These are phyloP conservation scores for Pseudotsuga menziesii DNA, from an alignment of 75 land plant species.

Conservation along the genomic window DNA sequence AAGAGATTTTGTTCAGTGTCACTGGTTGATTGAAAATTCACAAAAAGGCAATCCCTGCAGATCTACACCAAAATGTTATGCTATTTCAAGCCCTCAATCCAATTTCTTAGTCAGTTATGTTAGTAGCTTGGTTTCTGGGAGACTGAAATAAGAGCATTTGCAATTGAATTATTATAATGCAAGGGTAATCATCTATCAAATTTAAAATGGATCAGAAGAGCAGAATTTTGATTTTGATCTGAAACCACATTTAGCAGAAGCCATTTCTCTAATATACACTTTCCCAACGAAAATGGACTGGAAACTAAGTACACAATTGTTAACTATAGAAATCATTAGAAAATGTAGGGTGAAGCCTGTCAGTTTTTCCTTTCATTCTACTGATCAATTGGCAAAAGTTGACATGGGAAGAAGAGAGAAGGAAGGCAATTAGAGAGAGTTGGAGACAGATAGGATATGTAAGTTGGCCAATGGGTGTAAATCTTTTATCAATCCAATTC, in stretches of 20 bases:
- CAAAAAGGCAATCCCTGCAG: neutral
- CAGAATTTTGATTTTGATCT: no score
- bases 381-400: neutral
- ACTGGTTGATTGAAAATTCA: neutral
- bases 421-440: neutral
- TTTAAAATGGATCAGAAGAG: no score
- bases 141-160: neutral
- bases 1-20: neutral
- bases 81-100: no score
- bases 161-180: conserved; percentile 1
- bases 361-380: neutral
- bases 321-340: no score
- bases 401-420: neutral
- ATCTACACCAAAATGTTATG: neutral
- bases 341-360: neutral
- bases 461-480: neutral
- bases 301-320: no score
- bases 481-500: no score
- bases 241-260: no score
- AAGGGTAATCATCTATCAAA: no score
- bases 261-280: no score
- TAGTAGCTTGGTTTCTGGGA: neutral
- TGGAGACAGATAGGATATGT: neutral
- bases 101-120: no score
- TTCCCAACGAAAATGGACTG: no score